Percentiles rank a stretch among this genome's conserved stretches.
phyloP scores from a whole-genome alignment of 2,329 filamentous ascomycete species.

The Exophiala aquamarina region DNA sequence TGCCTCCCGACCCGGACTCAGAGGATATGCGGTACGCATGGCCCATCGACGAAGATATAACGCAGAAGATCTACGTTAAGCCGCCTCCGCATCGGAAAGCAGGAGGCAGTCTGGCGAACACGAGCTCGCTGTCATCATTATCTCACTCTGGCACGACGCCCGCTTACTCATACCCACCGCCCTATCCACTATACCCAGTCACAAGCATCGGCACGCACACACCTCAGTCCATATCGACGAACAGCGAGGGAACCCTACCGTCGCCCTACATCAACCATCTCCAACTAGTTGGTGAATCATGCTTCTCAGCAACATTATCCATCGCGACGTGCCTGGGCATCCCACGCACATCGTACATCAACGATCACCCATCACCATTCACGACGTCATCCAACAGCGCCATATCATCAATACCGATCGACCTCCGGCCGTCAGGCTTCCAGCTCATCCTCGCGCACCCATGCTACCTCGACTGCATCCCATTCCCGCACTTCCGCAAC shows the following conservation, averaged over 20 bases:
- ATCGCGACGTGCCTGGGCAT: conserved; percentile 20
- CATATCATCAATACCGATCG: conserved; percentile 13
- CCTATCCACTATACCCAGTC: too few relatives aligned
- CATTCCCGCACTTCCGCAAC: conserved; percentile 22
- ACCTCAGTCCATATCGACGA: too few relatives aligned
- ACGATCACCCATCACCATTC: conserved; percentile 24
- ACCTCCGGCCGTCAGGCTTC: conserved; percentile 15
- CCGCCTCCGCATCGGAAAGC: conserved; percentile 6
- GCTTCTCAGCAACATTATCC: conserved; percentile 20
- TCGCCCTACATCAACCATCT: conserved; percentile 22
- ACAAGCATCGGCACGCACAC: too few relatives aligned
- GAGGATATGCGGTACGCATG: conserved; percentile 16
- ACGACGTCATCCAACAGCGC: conserved; percentile 10
- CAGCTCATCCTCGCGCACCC: conserved; percentile 21
- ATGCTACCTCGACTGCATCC: conserved; percentile 22
- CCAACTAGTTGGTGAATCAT: conserved; percentile 20
- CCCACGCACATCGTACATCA: conserved; percentile 16
- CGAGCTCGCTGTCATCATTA: neutral
- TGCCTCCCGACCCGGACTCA: conserved; percentile 9
- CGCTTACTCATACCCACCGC: too few relatives aligned
- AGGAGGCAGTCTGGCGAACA: neutral
- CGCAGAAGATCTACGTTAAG: conserved; percentile 12
- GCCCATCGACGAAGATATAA: conserved; percentile 9
- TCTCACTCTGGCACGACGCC: neutral
- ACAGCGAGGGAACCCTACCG: neutral